Conservation (phyloP, 306 rosid genomes). For the Cicer judaicum region DNA sequence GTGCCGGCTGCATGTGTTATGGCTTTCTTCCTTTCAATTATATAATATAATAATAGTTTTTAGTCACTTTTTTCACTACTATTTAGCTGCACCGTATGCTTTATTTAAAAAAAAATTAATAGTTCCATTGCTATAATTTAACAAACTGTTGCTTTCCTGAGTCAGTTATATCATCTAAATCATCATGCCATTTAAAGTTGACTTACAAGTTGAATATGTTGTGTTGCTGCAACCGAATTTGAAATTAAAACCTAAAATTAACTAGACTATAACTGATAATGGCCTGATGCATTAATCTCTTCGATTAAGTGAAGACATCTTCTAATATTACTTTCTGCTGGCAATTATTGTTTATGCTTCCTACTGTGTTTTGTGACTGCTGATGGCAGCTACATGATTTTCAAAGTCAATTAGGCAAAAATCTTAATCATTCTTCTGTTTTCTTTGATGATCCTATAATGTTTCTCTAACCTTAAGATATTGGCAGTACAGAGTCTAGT, state of each 20-base stretch:
- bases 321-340: constrained; percentile 12
- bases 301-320: background rate
- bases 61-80: constrained; percentile 19
- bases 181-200: background rate
- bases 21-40: background rate
- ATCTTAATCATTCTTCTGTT: constrained; percentile 8
- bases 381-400: constrained; percentile 8
- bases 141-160: constrained; percentile 1
- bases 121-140: constrained; percentile 26
- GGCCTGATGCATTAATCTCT: background rate
- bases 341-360: constrained; percentile 14
- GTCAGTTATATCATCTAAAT: constrained; percentile 9
- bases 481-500: constrained; percentile 75
- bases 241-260: background rate
- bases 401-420: constrained; percentile 31
- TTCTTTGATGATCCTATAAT: constrained; percentile 36
- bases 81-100: background rate
- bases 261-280: constrained; percentile 16
- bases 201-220: constrained; percentile 3
- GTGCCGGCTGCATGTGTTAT: background rate
- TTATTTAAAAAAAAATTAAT: background rate
- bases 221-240: constrained; percentile 18
- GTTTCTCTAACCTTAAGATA: constrained; percentile 48
- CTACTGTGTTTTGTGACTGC: constrained; percentile 15
- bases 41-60: too few relatives aligned